Conservation (phyloP, 495 filamentous ascomycete genomes). For the Chaetomium cochliodes region DNA sequence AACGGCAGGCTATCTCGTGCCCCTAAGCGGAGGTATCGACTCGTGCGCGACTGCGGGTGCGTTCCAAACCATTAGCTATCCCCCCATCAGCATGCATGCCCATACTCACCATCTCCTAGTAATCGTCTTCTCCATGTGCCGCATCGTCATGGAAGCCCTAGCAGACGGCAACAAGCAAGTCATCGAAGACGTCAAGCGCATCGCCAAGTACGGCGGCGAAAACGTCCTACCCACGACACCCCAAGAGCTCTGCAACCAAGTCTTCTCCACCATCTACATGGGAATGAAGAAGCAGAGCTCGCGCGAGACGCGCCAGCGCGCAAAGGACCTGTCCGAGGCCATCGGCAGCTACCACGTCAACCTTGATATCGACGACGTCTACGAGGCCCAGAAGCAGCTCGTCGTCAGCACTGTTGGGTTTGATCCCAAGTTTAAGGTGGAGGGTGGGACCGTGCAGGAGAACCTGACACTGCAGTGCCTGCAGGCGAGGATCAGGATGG, state of each 20-base stretch:
- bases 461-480: slow-evolving; percentile 74
- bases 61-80: slow-evolving; percentile 8
- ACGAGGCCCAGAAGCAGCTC: slow-evolving; percentile 40
- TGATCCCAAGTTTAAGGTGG: slow-evolving; percentile 58
- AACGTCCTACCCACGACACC: slow-evolving; percentile 56
- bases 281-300: slow-evolving; percentile 71
- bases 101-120: slow-evolving; percentile 36
- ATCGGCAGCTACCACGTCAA: slow-evolving; percentile 77
- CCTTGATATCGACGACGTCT: slow-evolving; percentile 70
- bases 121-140: slow-evolving; percentile 77
- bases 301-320: slow-evolving; percentile 68
- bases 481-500: slow-evolving; percentile 80
- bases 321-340: slow-evolving; percentile 61
- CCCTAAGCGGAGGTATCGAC: slow-evolving; percentile 74
- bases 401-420: slow-evolving; percentile 38
- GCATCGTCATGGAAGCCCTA: slow-evolving; percentile 67
- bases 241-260: slow-evolving; percentile 59
- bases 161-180: slow-evolving; percentile 60
- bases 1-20: slow-evolving; percentile 58
- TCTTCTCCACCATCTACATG: slow-evolving; percentile 81
- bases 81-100: background rate
- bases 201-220: slow-evolving; percentile 56
- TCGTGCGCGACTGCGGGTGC: slow-evolving; percentile 51
- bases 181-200: slow-evolving; percentile 63
- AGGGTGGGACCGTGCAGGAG: slow-evolving; percentile 34